Evolutionary conservation across 192 early-diverging fungal species (phyloP), one percentile per base, ranked within the genome.

Genomic region (Chytriomyces confervae): DNA sequence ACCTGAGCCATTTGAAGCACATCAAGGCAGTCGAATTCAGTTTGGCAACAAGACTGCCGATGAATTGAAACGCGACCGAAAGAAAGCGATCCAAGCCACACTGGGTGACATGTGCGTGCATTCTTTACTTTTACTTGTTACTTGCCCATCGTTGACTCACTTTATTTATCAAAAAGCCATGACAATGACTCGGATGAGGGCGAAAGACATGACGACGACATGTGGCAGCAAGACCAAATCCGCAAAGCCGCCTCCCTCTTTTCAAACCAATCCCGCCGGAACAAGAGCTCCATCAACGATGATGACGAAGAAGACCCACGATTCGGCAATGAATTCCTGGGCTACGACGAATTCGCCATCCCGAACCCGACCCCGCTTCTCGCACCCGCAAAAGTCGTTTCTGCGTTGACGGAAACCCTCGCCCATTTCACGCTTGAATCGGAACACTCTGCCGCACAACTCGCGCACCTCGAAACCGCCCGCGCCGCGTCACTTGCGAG

Each of bases 1-100:
- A 20, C 29, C 57, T 0, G 79, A 80, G 61, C 46, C 60, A 8
- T 80, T 80, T 66, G 79, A 80, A n/a, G 79, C 71, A 7, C 66
- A 80, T 57, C 5, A 62, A 62, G 79, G 72, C 24, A 45, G 61
- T 18, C 60, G 73, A 7, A 80, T 80, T 13, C 18, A 43, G 57
- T 76, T 80, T 67, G 79, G 79, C 8, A 67, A 48, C 61, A 74
- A 80, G 73, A 48, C 71, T 7, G 23, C 47, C 9, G 66, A 74
- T 23, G 16, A 80, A 36, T 2, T 50, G 2, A 66, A 69, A 46
- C 44, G 6, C 6, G 79, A 80, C 13, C 72, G 79, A 23, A 62
- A 61, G 27, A 67, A 68, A n/a, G 73, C 48, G 2, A 80, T 80
- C 48, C 16, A 79, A 44, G 9, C 16, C 10, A n/a, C 16, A 10